A percentile compares a stretch with the other conserved stretches of the same genome.
phyloP scores from a whole-genome alignment of 208 protist species.

The Trypanosoma brucei region DNA sequence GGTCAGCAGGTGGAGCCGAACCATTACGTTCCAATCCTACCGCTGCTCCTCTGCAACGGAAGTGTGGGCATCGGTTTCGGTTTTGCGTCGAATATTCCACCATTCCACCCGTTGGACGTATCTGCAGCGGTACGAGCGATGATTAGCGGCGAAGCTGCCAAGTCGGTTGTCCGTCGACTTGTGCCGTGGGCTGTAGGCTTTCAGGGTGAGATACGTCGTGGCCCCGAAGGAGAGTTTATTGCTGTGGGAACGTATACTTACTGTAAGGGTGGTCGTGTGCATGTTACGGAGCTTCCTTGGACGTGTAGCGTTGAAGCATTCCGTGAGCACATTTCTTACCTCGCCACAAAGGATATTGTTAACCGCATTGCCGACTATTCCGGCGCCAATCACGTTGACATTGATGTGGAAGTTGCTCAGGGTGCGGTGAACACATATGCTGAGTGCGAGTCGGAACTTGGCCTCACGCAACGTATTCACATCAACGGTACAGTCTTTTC shows the following conservation, averaged over 20 bases:
- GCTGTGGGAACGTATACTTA: conserved; percentile 64
- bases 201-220: conserved; percentile 78
- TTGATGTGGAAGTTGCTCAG: conserved; percentile 75
- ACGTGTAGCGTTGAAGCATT: conserved; percentile 73
- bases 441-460: conserved; percentile 74
- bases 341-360: conserved; percentile 73
- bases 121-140: conserved; percentile 84
- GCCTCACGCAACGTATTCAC: conserved; percentile 69
- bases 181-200: conserved; percentile 97
- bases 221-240: conserved; percentile 64
- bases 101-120: conserved; percentile 96
- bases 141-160: conserved; percentile 79
- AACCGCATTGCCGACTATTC: conserved; percentile 88
- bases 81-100: conserved; percentile 91
- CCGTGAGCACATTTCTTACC: conserved; percentile 59
- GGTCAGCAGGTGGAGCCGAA: conserved; percentile 97
- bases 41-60: conserved; percentile 99
- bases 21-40: conserved; percentile 99
- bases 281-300: conserved; percentile 74
- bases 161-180: conserved; percentile 68
- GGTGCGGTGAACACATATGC: conserved; percentile 51
- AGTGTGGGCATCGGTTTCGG: conserved; percentile 99
- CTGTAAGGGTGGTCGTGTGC: conserved; percentile 63
- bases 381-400: conserved; percentile 87
- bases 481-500: conserved; percentile 87